Evolutionary conservation across 2,329 filamentous ascomycete species (phyloP).

Genomic region (Lachnellula occidentalis): DNA sequence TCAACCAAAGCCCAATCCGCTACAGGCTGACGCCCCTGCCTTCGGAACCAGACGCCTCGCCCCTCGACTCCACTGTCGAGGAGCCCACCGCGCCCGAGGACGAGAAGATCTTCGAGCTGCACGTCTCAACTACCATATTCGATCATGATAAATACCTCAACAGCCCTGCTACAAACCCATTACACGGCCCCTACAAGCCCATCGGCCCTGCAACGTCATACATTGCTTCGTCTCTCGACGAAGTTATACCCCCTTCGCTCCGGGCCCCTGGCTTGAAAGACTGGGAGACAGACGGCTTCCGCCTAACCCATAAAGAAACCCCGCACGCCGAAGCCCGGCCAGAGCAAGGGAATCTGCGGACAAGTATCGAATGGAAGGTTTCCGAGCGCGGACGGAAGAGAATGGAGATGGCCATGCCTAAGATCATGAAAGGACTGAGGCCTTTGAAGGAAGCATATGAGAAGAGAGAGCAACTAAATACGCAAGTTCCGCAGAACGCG

Average conservation of each 20-base stretch:
- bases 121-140: constrained; percentile 17
- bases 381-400: constrained; percentile 4
- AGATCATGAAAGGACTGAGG: constrained; percentile 13
- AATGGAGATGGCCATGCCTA: not conserved
- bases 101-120: constrained; percentile 21
- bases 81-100: not conserved
- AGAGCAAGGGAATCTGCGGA: not conserved
- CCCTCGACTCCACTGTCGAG: not conserved
- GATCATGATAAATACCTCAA: constrained; percentile 17
- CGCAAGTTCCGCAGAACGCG: not conserved
- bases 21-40: constrained; percentile 22
- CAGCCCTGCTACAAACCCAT: constrained; percentile 18
- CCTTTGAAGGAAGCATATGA: constrained; percentile 6
- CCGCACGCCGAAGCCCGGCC: not conserved
- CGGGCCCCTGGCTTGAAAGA: constrained; percentile 24
- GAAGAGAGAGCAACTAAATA: not conserved
- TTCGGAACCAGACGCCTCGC: not conserved
- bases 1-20: constrained; percentile 26
- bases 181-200: constrained; percentile 26
- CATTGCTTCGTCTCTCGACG: constrained; percentile 19
- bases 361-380: constrained; percentile 12
- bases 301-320: constrained; percentile 3
- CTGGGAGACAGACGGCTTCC: constrained; percentile 27
- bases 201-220: constrained; percentile 11
- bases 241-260: constrained; percentile 13